These are phyloP conservation scores for Serendipita sp. DNA, from an alignment of 768 basidiomycete genomes.

Conservation along the genomic window DNA sequence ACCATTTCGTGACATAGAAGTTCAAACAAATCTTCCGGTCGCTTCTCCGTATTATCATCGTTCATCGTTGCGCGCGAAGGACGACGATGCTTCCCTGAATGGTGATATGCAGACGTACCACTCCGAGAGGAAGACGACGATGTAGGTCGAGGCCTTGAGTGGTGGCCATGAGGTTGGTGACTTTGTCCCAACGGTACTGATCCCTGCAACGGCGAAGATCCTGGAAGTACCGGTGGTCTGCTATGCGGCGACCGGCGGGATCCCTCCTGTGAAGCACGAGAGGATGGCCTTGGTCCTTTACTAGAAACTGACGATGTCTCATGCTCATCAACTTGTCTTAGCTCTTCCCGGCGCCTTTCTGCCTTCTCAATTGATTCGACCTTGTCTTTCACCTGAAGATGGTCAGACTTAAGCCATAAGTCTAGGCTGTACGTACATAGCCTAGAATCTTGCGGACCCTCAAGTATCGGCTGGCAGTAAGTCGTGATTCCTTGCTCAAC, in stretches of 20 bases:
- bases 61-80: not conserved
- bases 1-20: slow-evolving; percentile 76
- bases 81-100: slow-evolving; percentile 6
- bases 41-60: slow-evolving; percentile 8
- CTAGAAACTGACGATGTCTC: slow-evolving; percentile 20
- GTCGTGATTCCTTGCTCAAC: slow-evolving; percentile 66
- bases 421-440: slow-evolving; percentile 41
- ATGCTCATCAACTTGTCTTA: not conserved
- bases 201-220: slow-evolving; percentile 3
- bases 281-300: no score
- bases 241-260: not conserved
- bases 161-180: not conserved
- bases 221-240: not conserved
- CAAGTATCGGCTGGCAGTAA: slow-evolving; percentile 77
- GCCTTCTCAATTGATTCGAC: not conserved
- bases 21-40: slow-evolving; percentile 63
- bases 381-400: slow-evolving; percentile 62
- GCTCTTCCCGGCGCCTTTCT: not conserved
- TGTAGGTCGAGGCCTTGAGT: slow-evolving; percentile 4
- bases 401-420: not conserved
- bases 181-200: no score
- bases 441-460: slow-evolving; percentile 68
- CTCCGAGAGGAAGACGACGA: slow-evolving; percentile 9
- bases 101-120: slow-evolving; percentile 10
- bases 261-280: no score